Evolutionary conservation across 73 alveolate species (phyloP), one percentile per base, ranked within the genome.

Genomic region (Paramecium primaurelia): DNA sequence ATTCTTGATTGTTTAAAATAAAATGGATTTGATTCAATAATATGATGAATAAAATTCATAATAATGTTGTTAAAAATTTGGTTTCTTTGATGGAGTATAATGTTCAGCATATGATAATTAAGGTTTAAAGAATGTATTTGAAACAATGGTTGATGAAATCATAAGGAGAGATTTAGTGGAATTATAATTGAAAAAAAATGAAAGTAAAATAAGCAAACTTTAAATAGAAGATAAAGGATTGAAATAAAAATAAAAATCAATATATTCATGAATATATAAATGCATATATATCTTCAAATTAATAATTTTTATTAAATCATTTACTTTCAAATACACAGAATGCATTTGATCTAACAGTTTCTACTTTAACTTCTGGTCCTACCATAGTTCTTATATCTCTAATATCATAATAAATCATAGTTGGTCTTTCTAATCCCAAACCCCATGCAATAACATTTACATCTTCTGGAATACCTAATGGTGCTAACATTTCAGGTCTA

Each of bases 371-470:
- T 86, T 97, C 98, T 83, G 97, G 98, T 32, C 99, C 99, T 93
- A 98, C 97, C 93, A 98, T 93, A 32, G 97, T 99, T 95, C 99
- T 96, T 86, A 98, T 97, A 84, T 98, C 98, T 40, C 85, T 94
- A 88, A 98, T 93, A 80, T 97, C 98, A 93, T 98, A 98, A 95
- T 98, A 97, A 73, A 98, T 98, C 99, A 98, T 98, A 73, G 99
- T 98, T 71, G 99, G 99, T 80, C 99, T 97, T 95, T 99, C 99
- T 28, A 99, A 95, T 86, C 99, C 95, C 86, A 99, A 97, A 92
- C 99, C 99, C 99, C 99, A 99, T 69, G 99, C 99, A 77, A 99
- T 96, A 69, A 99, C 99, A 84, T 94, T 95, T 40, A 99, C 99
- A 95, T 98, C 99, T 86, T 96, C 97, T 14, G 99, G 99, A 59